Evolutionary conservation across 176 grass and related monocot genomes (phyloP), one percentile per base, ranked within the genome.

Genomic region (Cymbopogon citratus): DNA sequence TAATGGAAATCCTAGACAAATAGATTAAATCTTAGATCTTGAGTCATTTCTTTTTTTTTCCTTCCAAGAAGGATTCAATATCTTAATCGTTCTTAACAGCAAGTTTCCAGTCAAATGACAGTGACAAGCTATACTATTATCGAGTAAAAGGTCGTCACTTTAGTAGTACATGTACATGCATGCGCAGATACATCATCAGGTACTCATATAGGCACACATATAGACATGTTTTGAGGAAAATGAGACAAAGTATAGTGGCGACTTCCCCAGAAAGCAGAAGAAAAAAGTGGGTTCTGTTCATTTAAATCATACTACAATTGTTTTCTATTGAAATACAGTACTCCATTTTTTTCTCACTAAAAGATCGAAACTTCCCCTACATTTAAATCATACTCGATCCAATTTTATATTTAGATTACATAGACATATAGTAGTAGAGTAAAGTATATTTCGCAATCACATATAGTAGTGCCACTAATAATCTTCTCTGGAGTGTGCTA

Each of bases 171-270:
- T 66, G 65, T 71, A 83, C 80, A 83, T 73, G 74, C 74, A 78
- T 54, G 69, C 69, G 66, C 51, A 72, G 52, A 71, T 65, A 72
- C 67, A 59, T 84, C 81, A 67, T 64, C 64, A 80, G 48, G 74
- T 61, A 71, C 38, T 80, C 57, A 44, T 79, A 81, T 65, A 75
- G 48, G 48, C 73, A 86, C 57, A 69, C 66, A 80, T 34, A 12
- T 83, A 74, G 74, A 66, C 88, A 62, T 74, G 84, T 74, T 82
- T 78, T 52, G 68, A 48, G 67, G 39, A 63, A 86, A 79, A 86
- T 83, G 79, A 74, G 88, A 90, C 88, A 86, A 90, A 74, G 82
- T 90, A 74, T 90, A 78, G 88, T 90, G 88, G 88, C 66, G 28
- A 74, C 79, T 74, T n/a, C 79, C 76, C 84, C n/a, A 38, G 72